Evolutionary conservation across 2,329 filamentous ascomycete species (phyloP).

Genomic region (Achaetomium macrosporum): DNA sequence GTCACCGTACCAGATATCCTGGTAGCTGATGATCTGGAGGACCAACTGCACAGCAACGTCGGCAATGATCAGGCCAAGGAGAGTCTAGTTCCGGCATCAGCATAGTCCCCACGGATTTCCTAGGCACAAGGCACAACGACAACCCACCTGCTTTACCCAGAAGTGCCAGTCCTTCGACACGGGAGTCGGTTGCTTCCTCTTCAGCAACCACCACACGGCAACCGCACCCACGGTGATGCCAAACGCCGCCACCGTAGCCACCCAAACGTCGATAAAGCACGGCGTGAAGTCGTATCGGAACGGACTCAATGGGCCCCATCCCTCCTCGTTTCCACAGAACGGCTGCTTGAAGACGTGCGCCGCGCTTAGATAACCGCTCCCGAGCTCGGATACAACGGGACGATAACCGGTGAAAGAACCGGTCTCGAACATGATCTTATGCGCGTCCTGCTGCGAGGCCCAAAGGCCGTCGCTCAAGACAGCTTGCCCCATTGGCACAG

Average conservation of each 20-base stretch:
- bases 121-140: conserved; percentile 1
- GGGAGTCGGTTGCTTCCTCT: conserved; percentile 58
- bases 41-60: conserved; percentile 66
- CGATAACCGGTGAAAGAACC: conserved; percentile 58
- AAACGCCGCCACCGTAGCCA: conserved; percentile 70
- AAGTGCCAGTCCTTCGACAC: conserved; percentile 87
- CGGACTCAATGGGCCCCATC: conserved; percentile 90
- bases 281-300: conserved; percentile 91
- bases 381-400: conserved; percentile 41
- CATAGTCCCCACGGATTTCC: not conserved
- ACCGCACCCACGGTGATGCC: conserved; percentile 71
- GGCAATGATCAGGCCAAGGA: conserved; percentile 62
- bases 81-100: conserved; percentile 30
- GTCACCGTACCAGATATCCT: conserved; percentile 67
- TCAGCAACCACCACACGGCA: conserved; percentile 74
- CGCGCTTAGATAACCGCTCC: conserved; percentile 56
- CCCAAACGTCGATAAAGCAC: conserved; percentile 92
- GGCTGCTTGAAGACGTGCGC: conserved; percentile 53
- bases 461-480: conserved; percentile 26
- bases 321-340: conserved; percentile 82
- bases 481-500: conserved; percentile 33
- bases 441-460: conserved; percentile 24
- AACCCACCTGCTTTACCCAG: conserved; percentile 79
- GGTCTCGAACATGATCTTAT: conserved; percentile 46
- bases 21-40: conserved; percentile 67